phyloP scores from a whole-genome alignment of 1,284 basidiomycete species.

The Malassezia slooffiae region DNA sequence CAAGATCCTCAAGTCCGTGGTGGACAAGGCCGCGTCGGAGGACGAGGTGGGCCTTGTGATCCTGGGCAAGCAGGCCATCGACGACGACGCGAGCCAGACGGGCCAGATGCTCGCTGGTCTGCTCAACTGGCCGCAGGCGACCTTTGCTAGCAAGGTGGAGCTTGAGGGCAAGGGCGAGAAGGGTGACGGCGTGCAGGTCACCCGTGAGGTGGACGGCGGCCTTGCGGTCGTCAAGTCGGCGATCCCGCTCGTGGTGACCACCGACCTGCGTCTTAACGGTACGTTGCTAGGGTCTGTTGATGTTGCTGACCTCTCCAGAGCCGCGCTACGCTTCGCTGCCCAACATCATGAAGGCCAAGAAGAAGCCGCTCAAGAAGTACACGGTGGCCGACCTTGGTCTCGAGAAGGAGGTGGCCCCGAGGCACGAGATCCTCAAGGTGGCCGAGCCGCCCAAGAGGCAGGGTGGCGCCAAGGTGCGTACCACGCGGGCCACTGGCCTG shows the following conservation, averaged over 20 bases:
- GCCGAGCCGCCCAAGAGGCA: constrained; percentile 78
- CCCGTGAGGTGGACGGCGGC: constrained; percentile 90
- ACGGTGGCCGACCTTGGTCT: constrained; percentile 66
- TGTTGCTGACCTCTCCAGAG: constrained; percentile 16
- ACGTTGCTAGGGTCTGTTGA: constrained; percentile 6
- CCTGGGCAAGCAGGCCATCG: constrained; percentile 97
- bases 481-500: not conserved
- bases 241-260: constrained; percentile 80
- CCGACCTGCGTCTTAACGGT: constrained; percentile 61
- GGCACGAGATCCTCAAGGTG: constrained; percentile 80
- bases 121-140: constrained; percentile 84
- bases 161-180: constrained; percentile 54
- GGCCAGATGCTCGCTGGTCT: constrained; percentile 95
- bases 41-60: constrained; percentile 71
- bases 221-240: constrained; percentile 68
- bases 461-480: constrained; percentile 74
- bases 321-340: constrained; percentile 46
- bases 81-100: constrained; percentile 92
- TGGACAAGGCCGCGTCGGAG: constrained; percentile 58
- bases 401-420: constrained; percentile 62
- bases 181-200: constrained; percentile 62
- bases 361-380: constrained; percentile 85
- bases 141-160: constrained; percentile 82
- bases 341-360: constrained; percentile 64
- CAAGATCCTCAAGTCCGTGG: constrained; percentile 66